A percentile compares a stretch with the other conserved stretches of the same genome.
These are phyloP conservation scores for Chenopodium berlandieri DNA, from an alignment of 148 eudicot species.

Conservation along the genomic window DNA sequence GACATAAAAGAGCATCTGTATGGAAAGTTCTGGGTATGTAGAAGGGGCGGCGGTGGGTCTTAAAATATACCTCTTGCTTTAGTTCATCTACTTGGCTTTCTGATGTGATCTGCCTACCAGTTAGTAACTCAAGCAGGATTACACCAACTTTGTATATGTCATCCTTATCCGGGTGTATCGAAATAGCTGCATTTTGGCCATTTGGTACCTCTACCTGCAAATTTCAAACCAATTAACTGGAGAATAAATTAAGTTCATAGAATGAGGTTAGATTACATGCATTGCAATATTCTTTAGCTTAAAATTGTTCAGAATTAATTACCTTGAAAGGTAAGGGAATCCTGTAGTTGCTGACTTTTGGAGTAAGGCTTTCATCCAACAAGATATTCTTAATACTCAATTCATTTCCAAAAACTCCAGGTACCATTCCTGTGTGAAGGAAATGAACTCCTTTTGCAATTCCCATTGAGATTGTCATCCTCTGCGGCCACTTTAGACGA, in stretches of 20 bases:
- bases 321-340: conserved; percentile 77
- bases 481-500: conserved; percentile 86
- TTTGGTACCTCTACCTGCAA: conserved; percentile 42
- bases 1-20: conserved; percentile 13
- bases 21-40: neutral
- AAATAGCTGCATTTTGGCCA: conserved; percentile 36
- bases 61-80: conserved; percentile 56
- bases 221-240: neutral
- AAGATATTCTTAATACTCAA: conserved; percentile 64
- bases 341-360: conserved; percentile 74
- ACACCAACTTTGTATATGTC: conserved; percentile 76
- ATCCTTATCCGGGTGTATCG: conserved; percentile 53
- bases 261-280: neutral
- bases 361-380: conserved; percentile 74
- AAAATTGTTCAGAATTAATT: conserved; percentile 14
- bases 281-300: neutral
- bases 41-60: neutral
- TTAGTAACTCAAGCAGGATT: conserved; percentile 69
- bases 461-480: conserved; percentile 79
- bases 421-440: conserved; percentile 68
- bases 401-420: conserved; percentile 64
- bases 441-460: conserved; percentile 80
- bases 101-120: conserved; percentile 65
- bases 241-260: neutral
- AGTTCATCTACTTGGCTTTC: conserved; percentile 50